Conservation (phyloP, 306 rosid genomes). For the Cyclanthera cordifolia region DNA sequence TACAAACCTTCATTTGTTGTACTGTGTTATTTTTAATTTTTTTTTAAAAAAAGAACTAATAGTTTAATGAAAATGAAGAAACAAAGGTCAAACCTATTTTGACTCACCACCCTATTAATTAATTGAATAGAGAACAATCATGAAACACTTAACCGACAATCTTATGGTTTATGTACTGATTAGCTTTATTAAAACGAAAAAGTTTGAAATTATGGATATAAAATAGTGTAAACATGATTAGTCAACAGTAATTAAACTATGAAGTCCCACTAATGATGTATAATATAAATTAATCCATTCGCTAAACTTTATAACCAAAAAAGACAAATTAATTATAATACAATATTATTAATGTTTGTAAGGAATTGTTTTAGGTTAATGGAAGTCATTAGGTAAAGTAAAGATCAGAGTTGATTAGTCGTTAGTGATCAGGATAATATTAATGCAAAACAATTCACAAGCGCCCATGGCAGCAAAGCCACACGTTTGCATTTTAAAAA, state of each 20-base stretch:
- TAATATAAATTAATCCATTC: background rate
- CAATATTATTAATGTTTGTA: background rate
- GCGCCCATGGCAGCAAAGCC: constrained; percentile 7
- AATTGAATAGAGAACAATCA: background rate
- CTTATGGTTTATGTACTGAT: background rate
- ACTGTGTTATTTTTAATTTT: too few species aligned
- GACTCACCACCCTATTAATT: background rate
- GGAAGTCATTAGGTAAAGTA: constrained; percentile 2
- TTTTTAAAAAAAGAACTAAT: background rate
- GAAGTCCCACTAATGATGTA: background rate
- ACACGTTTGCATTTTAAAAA: background rate
- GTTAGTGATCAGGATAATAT: constrained; percentile 6
- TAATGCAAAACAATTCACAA: constrained; percentile 9
- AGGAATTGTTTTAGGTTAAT: background rate
- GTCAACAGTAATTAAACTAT: background rate
- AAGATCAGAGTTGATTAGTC: background rate
- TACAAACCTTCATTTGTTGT: background rate
- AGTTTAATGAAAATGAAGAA: background rate
- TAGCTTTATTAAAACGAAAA: background rate
- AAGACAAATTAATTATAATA: background rate
- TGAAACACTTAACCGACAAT: background rate
- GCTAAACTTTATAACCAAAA: background rate
- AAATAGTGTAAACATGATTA: background rate
- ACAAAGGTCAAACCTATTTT: background rate
- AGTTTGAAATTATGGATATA: background rate